These are phyloP conservation scores for Aaosphaeria arxii DNA, from an alignment of 2,329 filamentous ascomycete species.

Conservation along the genomic window DNA sequence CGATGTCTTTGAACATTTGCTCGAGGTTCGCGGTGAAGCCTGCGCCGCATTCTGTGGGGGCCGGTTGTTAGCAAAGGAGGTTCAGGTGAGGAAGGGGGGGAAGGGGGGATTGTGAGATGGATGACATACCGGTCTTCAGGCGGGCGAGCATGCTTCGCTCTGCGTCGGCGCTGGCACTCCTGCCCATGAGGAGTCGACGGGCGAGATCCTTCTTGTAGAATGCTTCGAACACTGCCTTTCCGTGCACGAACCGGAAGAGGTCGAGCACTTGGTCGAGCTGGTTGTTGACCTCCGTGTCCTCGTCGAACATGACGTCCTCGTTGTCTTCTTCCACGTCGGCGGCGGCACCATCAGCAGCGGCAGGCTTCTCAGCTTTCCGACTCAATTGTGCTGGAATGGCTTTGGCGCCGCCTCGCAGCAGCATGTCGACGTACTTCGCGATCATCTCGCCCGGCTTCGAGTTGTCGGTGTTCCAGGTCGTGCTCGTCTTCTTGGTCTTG, in stretches of 20 bases:
- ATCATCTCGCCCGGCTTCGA: constrained; percentile 98
- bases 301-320: constrained; percentile 67
- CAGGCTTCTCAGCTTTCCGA: constrained; percentile 54
- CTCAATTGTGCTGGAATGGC: constrained; percentile 69
- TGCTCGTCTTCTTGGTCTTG: constrained; percentile 67
- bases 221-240: constrained; percentile 96
- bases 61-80: constrained; percentile 6
- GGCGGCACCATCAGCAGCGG: constrained; percentile 38
- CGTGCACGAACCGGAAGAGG: constrained; percentile 93
- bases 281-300: constrained; percentile 86
- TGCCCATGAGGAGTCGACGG: constrained; percentile 81
- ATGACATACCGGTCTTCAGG: constrained; percentile 63
- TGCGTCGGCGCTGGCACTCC: constrained; percentile 90
- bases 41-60: constrained; percentile 73
- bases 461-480: constrained; percentile 76
- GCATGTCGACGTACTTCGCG: constrained; percentile 89
- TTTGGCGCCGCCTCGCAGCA: constrained; percentile 85
- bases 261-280: constrained; percentile 92
- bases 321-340: constrained; percentile 61
- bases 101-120: neutral
- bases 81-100: neutral
- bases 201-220: constrained; percentile 99
- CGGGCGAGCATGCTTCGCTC: constrained; percentile 94
- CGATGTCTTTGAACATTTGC: constrained; percentile 99
- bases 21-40: constrained; percentile 96